Base-by-base conservation (phyloP, 352 stramenopile genomes). In the Phytophthora fragariae region DNA sequence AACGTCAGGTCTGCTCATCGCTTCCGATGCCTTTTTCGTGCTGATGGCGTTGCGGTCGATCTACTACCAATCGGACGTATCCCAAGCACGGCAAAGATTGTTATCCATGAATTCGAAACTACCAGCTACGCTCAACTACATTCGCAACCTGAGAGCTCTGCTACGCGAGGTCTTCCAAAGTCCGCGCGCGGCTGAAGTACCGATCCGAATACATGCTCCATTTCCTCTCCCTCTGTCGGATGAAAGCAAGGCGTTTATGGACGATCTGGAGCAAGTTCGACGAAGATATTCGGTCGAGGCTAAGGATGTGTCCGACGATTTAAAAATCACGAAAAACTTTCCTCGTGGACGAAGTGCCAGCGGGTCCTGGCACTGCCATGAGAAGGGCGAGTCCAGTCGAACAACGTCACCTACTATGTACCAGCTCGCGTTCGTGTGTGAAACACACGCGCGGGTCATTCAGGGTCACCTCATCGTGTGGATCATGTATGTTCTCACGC, bases 371-470 rank as follows among this genome's bases (percentile, higher is more conserved):
- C 37, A 46, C 4, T n/a, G 7, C 37, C 11, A 17, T 14, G 37
- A 44, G 0, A 44, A 44, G 10, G 4, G 37, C 10, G 37, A 14
- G 37, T 46, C 37, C 5, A 46, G 37, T 46, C 37, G 37, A n/a
- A 46, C 37, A 7, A 46, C 15, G 37, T 46, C 37, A 15, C 37
- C 37, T 46, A 15, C n/a, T n/a, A n/a, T n/a, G 1, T 79, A 81
- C 54, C 64, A 77, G 29, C 58, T 88, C 2, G 80, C 69, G 1
- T 85, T 88, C 35, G 76, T 85, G 29, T 63, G 85, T 1, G 76
- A 88, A 57, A 82, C 44, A 0, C 73, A 85, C 33, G 19, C 39
- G 1, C 37, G 55, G 5, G 63, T 60, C 10, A 21, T 85, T 8
- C 75, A 83, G n/a, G 55, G 68, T 1, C 62, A 67, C 5, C 31